phyloP scores from a whole-genome alignment of 2,329 filamentous ascomycete genomes.

The Scopulariopsis brevicaulis region DNA sequence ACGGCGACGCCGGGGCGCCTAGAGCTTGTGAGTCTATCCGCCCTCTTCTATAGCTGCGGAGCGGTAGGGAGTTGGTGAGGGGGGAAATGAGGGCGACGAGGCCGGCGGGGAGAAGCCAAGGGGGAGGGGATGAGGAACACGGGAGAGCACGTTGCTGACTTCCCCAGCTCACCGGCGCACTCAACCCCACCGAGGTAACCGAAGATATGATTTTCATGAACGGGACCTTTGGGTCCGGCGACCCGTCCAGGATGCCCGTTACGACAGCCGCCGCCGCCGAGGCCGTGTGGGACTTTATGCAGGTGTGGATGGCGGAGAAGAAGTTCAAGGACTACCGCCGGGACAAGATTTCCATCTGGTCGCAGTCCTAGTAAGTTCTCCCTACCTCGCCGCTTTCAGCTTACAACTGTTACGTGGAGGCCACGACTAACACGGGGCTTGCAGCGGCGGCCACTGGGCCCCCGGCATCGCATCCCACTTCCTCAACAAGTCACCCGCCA shows the following conservation, averaged over 20 bases:
- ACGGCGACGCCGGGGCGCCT: slow-evolving; percentile 48
- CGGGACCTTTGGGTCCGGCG: neutral
- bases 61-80: too few species aligned
- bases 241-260: slow-evolving; percentile 17
- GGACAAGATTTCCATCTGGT: slow-evolving; percentile 1
- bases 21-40: slow-evolving; percentile 27
- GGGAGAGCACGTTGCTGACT: neutral
- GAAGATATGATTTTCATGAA: slow-evolving; percentile 7
- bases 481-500: neutral
- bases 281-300: slow-evolving; percentile 54
- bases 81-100: too few species aligned
- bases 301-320: slow-evolving; percentile 40
- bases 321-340: slow-evolving; percentile 1
- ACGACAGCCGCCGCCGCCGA: slow-evolving; percentile 44
- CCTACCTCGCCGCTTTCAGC: neutral
- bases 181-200: neutral
- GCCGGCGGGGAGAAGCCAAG: too few species aligned
- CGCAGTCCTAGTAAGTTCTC: slow-evolving; percentile 3
- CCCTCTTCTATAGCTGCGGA: slow-evolving; percentile 8
- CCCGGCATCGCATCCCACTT: neutral
- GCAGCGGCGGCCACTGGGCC: slow-evolving; percentile 1
- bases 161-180: neutral
- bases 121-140: too few species aligned
- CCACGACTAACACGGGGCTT: neutral
- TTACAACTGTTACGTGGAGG: neutral